A percentile compares a stretch with the other conserved stretches of the same genome.
Conservation (phyloP, 306 rosid genomes). For the Quercus bicolor region DNA sequence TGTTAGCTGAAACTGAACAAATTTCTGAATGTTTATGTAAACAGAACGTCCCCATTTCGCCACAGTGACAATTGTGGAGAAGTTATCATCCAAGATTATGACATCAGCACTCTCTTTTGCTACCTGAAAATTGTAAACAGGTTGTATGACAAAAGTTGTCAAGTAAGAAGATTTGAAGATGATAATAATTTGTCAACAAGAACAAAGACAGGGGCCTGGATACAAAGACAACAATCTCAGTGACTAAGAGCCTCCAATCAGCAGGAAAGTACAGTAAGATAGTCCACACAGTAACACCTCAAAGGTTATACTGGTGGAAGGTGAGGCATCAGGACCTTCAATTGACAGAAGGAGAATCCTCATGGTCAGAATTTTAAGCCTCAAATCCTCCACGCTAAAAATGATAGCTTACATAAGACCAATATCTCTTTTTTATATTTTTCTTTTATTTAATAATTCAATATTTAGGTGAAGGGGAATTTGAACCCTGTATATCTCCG, state of each 20-base stretch:
- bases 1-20: slow-evolving; percentile 96
- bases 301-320: neutral
- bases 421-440: no score
- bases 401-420: neutral
- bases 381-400: neutral
- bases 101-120: slow-evolving; percentile 99
- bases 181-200: slow-evolving; percentile 1
- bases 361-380: neutral
- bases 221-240: neutral
- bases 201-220: slow-evolving; percentile 8
- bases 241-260: neutral
- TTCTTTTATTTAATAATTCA: no score
- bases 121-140: slow-evolving; percentile 55
- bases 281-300: neutral
- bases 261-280: neutral
- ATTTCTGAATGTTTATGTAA: slow-evolving; percentile 90
- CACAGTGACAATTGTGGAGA: slow-evolving; percentile 92
- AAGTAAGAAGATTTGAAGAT: neutral
- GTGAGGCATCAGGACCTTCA: neutral
- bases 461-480: no score
- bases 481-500: rapidly evolving
- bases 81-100: slow-evolving; percentile 88
- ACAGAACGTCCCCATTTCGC: slow-evolving; percentile 99
- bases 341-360: neutral
- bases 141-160: slow-evolving; percentile 8